phyloP scores from a whole-genome alignment of 139 green algal genomes.

The Trebouxia sp. region DNA sequence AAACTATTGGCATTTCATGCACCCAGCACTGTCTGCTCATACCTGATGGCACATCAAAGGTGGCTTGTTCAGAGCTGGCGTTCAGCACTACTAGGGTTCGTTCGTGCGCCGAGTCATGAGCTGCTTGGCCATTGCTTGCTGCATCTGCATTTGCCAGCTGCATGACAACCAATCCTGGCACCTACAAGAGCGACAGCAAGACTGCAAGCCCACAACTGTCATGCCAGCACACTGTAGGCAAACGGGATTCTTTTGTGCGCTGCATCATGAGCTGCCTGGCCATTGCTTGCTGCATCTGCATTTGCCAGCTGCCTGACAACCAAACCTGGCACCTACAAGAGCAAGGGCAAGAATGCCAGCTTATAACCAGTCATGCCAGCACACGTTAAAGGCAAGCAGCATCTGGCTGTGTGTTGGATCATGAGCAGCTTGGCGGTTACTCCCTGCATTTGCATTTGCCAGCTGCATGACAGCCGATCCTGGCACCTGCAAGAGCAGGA shows the following conservation, averaged over 20 bases:
- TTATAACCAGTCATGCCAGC: background rate
- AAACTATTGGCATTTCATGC: no score
- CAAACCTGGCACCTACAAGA: constrained; percentile 7
- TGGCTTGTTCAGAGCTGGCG: background rate
- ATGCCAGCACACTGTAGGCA: no score
- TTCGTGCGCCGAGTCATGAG: background rate
- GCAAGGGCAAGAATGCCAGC: no score
- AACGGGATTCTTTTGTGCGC: background rate
- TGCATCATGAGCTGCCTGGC: background rate
- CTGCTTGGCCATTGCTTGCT: background rate
- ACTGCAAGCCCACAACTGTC: no score
- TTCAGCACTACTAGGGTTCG: background rate
- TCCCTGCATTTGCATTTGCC: background rate
- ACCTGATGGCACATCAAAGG: no score
- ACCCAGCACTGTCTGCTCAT: no score
- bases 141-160: background rate
- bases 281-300: background rate
- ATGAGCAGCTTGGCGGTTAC: background rate
- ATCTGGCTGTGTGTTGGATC: background rate
- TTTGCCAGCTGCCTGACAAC: constrained; percentile 15
- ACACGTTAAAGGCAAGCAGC: no score
- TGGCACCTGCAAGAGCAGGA: no score
- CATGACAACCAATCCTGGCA: no score
- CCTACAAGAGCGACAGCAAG: no score
- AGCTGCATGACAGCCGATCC: no score